These are phyloP conservation scores for Yamadazyma sp. DNA, from an alignment of 1,139 yeast species.

Conservation along the genomic window DNA sequence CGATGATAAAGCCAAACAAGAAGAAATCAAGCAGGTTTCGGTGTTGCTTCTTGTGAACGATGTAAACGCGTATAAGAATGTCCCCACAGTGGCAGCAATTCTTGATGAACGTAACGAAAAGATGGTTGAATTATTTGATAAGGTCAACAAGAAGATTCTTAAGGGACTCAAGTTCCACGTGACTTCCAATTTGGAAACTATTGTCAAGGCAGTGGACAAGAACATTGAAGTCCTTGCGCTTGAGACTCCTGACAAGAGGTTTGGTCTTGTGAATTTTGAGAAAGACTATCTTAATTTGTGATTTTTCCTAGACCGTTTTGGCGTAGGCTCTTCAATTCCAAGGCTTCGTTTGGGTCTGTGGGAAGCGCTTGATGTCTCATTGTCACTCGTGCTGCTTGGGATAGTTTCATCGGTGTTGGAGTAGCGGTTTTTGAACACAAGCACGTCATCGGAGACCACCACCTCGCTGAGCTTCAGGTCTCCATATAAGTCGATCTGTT, in stretches of 20 bases:
- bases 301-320: too few relatives aligned
- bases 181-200: conserved; percentile 32
- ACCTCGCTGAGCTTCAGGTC: conserved; percentile 27
- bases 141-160: conserved; percentile 32
- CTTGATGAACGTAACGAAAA: conserved; percentile 24
- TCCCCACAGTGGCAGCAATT: conserved; percentile 22
- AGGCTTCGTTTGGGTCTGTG: too few relatives aligned
- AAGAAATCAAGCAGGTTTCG: conserved; percentile 25
- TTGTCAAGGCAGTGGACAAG: conserved; percentile 31
- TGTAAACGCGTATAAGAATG: conserved; percentile 19
- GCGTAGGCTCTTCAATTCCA: too few relatives aligned
- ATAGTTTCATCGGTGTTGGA: too few relatives aligned
- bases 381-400: too few relatives aligned
- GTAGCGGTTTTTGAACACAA: conserved; percentile 4
- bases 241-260: conserved; percentile 32
- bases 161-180: conserved; percentile 25
- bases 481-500: conserved; percentile 26
- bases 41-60: conserved; percentile 30
- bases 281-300: conserved; percentile 27
- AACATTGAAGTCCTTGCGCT: conserved; percentile 34
- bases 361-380: too few relatives aligned
- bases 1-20: conserved; percentile 13
- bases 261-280: conserved; percentile 40
- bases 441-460: conserved; percentile 15
- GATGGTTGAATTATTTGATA: conserved; percentile 19